phyloP scores from a whole-genome alignment of 306 rosid genomes.

The Pterocarpus macrocarpus region DNA sequence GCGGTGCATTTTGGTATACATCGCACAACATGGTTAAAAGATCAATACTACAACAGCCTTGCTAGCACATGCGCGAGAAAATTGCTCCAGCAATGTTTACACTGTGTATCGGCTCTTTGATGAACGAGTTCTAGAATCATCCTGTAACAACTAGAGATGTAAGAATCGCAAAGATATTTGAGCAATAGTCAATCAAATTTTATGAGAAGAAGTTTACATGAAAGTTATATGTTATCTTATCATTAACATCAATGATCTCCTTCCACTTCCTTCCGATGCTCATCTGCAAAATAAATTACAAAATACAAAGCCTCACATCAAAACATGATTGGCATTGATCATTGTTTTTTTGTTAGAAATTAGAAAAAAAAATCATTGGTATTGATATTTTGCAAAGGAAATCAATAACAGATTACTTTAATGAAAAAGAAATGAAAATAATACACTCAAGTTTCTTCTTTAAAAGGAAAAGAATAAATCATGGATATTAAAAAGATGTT shows the following conservation, averaged over 20 bases:
- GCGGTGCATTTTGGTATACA: conserved; percentile 25
- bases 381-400: conserved; percentile 16
- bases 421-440: neutral
- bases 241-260: conserved; percentile 79
- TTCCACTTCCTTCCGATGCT: conserved; percentile 98
- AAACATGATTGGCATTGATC: neutral
- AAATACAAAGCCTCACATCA: conserved; percentile 23
- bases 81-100: conserved; percentile 44
- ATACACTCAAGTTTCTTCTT: neutral
- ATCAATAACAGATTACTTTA: conserved; percentile 2
- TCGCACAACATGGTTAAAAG: conserved; percentile 27
- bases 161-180: conserved; percentile 32
- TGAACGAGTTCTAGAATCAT: conserved; percentile 77
- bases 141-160: conserved; percentile 65
- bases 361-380: neutral
- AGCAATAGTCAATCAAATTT: neutral
- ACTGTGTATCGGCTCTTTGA: conserved; percentile 77
- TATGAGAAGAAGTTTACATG: conserved; percentile 65
- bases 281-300: conserved; percentile 66
- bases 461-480: conserved; percentile 14
- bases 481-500: neutral
- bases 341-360: too few species aligned
- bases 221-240: conserved; percentile 76
- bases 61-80: conserved; percentile 39
- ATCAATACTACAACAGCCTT: conserved; percentile 20